Conservation (phyloP, 176 grass and related monocot genomes). For the Carex littledalei region DNA sequence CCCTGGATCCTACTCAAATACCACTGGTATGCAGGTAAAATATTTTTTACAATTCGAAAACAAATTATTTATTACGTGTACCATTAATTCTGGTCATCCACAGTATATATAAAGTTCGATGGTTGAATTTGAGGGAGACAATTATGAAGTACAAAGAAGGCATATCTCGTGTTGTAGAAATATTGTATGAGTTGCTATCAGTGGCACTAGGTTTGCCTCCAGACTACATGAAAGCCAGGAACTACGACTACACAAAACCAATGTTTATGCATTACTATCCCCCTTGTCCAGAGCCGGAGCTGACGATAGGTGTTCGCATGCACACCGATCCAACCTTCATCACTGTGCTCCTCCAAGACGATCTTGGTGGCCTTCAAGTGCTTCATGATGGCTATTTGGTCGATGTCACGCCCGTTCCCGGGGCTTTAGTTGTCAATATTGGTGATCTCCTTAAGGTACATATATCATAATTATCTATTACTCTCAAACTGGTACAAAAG, state of each 20-base stretch:
- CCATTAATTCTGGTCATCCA: too few relatives aligned
- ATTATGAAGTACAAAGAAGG: slow-evolving; percentile 9
- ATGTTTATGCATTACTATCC: slow-evolving; percentile 28
- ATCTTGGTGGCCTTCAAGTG: slow-evolving; percentile 25
- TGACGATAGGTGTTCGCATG: slow-evolving; percentile 16
- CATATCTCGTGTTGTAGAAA: neutral
- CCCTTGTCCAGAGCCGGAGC: slow-evolving; percentile 23
- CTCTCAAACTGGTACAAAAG: too few relatives aligned
- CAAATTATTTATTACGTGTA: neutral
- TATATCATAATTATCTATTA: too few relatives aligned
- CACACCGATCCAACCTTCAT: slow-evolving; percentile 29
- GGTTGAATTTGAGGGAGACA: slow-evolving; percentile 8
- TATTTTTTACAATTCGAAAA: neutral
- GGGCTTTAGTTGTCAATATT: slow-evolving; percentile 25
- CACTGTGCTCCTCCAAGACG: slow-evolving; percentile 32
- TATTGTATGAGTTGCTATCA: slow-evolving; percentile 20
- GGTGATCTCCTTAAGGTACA: slow-evolving; percentile 21
- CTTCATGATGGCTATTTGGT: slow-evolving; percentile 11
- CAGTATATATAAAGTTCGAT: too few relatives aligned
- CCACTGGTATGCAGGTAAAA: slow-evolving; percentile 13
- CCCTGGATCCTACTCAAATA: neutral
- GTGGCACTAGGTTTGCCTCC: slow-evolving; percentile 16
- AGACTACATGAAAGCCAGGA: neutral
- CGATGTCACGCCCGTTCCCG: neutral
- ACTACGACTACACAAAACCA: slow-evolving; percentile 7